phyloP scores from a whole-genome alignment of 176 grass and related monocot genomes.

The Elaeis guineensis region DNA sequence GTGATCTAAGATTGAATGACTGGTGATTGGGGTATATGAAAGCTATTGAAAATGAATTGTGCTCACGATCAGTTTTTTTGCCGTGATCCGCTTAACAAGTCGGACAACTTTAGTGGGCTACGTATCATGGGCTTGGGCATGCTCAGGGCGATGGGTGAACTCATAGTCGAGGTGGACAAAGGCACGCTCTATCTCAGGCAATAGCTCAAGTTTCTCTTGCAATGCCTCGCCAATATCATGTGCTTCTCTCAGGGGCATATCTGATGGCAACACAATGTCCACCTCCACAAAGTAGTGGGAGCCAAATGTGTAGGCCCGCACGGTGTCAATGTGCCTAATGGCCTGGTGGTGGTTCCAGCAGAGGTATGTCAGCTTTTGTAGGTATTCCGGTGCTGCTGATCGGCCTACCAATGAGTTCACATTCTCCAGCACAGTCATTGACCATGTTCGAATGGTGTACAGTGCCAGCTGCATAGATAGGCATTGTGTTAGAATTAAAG shows the following conservation, averaged over 20 bases:
- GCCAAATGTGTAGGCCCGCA: slow-evolving; percentile 92
- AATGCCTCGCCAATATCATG: slow-evolving; percentile 93
- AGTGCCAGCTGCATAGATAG: slow-evolving; percentile 54
- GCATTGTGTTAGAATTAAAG: too few relatives aligned
- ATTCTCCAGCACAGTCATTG: slow-evolving; percentile 78
- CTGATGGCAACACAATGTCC: slow-evolving; percentile 77
- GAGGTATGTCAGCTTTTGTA: slow-evolving; percentile 92
- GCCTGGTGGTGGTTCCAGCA: slow-evolving; percentile 98
- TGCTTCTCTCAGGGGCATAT: slow-evolving; percentile 70
- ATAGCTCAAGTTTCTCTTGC: slow-evolving; percentile 90
- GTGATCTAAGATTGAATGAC: too few relatives aligned
- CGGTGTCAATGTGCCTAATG: slow-evolving; percentile 86
- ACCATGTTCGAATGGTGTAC: slow-evolving; percentile 97
- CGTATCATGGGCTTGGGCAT: slow-evolving; percentile 56
- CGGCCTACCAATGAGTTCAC: slow-evolving; percentile 90
- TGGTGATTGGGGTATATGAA: too few relatives aligned
- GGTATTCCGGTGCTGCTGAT: slow-evolving; percentile 70
- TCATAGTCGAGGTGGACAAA: slow-evolving; percentile 98
- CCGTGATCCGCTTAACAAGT: not conserved
- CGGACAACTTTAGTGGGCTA: slow-evolving; percentile 4
- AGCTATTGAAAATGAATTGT: too few relatives aligned
- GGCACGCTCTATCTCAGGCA: slow-evolving; percentile 83
- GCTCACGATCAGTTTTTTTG: not conserved
- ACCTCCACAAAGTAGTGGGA: slow-evolving; percentile 97
- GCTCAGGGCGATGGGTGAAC: slow-evolving; percentile 82